Percentiles rank a stretch among this genome's conserved stretches.
Conservation (phyloP, 352 stramenopile species). For the Phytopythium delawarense region DNA sequence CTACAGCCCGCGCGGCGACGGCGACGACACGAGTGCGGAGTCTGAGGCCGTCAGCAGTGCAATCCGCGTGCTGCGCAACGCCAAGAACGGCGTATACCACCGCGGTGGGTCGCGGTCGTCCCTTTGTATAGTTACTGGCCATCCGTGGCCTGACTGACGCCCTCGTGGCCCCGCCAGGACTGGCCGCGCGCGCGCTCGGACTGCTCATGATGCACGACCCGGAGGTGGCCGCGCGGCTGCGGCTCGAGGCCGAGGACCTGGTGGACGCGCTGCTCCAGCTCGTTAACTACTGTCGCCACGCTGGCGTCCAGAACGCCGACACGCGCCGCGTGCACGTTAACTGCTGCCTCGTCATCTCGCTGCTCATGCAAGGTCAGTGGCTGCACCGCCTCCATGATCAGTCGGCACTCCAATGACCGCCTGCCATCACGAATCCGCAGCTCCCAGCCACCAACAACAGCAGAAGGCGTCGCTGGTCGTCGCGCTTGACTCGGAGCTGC, state of each 20-base stretch:
- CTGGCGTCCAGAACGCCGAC: slow-evolving; percentile 42
- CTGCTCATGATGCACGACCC: slow-evolving; percentile 49
- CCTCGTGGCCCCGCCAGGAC: slow-evolving; percentile 16
- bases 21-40: slow-evolving; percentile 1
- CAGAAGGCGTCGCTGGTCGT: slow-evolving; percentile 40
- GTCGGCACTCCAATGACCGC: background rate
- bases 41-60: slow-evolving; percentile 19
- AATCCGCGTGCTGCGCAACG: slow-evolving; percentile 47
- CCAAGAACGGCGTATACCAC: slow-evolving; percentile 66
- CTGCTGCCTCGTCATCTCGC: slow-evolving; percentile 80
- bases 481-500: slow-evolving; percentile 61
- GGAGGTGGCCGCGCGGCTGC: slow-evolving; percentile 31
- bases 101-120: slow-evolving; percentile 7
- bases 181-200: slow-evolving; percentile 61
- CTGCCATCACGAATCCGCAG: background rate
- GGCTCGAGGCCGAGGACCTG: slow-evolving; percentile 58
- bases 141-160: background rate
- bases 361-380: slow-evolving; percentile 60
- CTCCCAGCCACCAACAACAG: slow-evolving; percentile 12
- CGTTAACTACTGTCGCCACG: slow-evolving; percentile 52
- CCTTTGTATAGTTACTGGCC: background rate
- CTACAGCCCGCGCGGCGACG: slow-evolving; percentile 9
- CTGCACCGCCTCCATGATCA: background rate
- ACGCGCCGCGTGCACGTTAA: slow-evolving; percentile 74
- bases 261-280: slow-evolving; percentile 75